A percentile compares a stretch with the other conserved stretches of the same genome.
Conservation (phyloP, 805 yeast genomes). For the Cyberlindnera mycetangii region DNA sequence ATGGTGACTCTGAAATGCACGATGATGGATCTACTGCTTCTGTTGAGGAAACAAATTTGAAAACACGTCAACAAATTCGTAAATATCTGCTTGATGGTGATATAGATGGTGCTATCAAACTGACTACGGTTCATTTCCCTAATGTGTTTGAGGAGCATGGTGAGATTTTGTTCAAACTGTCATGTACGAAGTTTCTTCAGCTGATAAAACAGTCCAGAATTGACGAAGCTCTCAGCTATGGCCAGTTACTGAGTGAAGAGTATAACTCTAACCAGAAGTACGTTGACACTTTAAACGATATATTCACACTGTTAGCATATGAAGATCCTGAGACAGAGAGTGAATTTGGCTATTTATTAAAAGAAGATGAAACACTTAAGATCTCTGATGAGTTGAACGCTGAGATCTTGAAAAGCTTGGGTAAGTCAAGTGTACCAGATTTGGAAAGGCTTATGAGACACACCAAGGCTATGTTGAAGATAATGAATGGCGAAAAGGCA, state of each 20-base stretch:
- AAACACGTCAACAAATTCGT: constrained; percentile 45
- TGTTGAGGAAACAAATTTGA: constrained; percentile 36
- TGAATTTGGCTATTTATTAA: constrained; percentile 37
- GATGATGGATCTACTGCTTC: background rate
- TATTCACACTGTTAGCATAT: constrained; percentile 52
- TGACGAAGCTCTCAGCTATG: constrained; percentile 37
- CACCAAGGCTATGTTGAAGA: constrained; percentile 35
- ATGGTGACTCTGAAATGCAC: constrained; percentile 13
- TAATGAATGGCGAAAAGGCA: constrained; percentile 31
- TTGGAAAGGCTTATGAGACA: constrained; percentile 43
- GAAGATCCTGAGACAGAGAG: constrained; percentile 40
- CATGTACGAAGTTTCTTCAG: constrained; percentile 42
- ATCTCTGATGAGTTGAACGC: constrained; percentile 42
- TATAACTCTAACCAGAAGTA: constrained; percentile 34
- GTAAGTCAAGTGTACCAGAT: constrained; percentile 42
- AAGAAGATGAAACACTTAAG: constrained; percentile 34
- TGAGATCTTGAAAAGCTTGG: constrained; percentile 39
- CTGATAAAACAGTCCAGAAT: constrained; percentile 31
- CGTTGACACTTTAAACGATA: constrained; percentile 38
- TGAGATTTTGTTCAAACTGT: constrained; percentile 38
- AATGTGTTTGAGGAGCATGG: constrained; percentile 32
- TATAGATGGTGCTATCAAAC: constrained; percentile 32
- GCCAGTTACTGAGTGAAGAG: constrained; percentile 34
- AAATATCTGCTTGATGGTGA: constrained; percentile 38
- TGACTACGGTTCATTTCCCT: constrained; percentile 34